Evolutionary conservation across 1,139 yeast genomes (phyloP).

Genomic region (Blastobotrys capitulatus): DNA sequence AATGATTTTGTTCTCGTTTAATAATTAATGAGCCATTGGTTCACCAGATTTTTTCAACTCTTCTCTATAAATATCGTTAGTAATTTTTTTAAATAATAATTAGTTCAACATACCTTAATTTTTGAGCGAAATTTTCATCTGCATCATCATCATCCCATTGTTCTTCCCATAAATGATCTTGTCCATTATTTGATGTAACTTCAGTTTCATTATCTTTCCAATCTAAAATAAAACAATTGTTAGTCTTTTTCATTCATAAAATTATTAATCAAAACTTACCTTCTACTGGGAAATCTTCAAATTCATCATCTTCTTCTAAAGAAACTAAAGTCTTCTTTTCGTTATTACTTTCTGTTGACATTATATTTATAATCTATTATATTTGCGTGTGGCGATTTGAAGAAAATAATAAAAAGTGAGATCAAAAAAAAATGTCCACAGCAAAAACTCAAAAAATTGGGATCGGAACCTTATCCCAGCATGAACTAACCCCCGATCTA

Average conservation of each 20-base stretch:
- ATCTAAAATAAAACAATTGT: conserved; percentile 32
- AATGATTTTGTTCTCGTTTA: not conserved
- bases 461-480: not conserved
- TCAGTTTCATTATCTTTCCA: conserved; percentile 49
- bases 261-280: conserved; percentile 40
- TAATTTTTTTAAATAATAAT: not conserved
- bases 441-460: not conserved
- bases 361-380: not conserved
- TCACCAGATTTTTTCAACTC: conserved; percentile 24
- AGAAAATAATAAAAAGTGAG: no score
- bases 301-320: conserved; percentile 88
- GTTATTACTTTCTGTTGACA: conserved; percentile 8
- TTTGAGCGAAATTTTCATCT: conserved; percentile 74
- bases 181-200: conserved; percentile 31
- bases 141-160: conserved; percentile 90
- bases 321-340: conserved; percentile 40
- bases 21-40: conserved; percentile 13
- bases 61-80: conserved; percentile 16
- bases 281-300: conserved; percentile 91
- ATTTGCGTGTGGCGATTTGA: not conserved
- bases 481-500: no score
- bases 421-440: not conserved
- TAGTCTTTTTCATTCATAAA: not conserved
- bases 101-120: conserved; percentile 45
- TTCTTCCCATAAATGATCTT: conserved; percentile 75